phyloP scores from a whole-genome alignment of 345 rosid genomes.

The Cardamine occulta region DNA sequence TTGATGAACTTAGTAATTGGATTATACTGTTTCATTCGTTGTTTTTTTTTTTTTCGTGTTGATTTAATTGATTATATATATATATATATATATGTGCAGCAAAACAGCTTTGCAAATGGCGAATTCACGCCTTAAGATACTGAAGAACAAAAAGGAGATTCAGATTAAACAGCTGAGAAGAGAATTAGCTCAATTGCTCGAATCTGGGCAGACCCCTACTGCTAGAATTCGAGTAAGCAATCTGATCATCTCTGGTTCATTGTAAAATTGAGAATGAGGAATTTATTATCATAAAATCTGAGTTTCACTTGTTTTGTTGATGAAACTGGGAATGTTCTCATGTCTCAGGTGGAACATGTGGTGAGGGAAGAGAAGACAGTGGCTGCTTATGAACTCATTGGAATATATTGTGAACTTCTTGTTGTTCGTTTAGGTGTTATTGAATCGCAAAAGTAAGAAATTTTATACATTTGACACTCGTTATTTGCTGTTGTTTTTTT shows the following conservation, averaged over 20 bases:
- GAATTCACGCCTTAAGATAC: constrained; percentile 66
- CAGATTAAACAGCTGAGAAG: constrained; percentile 73
- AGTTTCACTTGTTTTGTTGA: constrained; percentile 16
- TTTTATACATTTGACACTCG: background rate
- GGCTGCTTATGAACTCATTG: constrained; percentile 83
- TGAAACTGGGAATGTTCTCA: constrained; percentile 6
- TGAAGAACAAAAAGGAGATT: constrained; percentile 72
- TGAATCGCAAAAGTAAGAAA: constrained; percentile 79
- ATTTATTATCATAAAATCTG: background rate
- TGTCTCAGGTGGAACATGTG: constrained; percentile 81
- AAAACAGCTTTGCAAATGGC: constrained; percentile 82
- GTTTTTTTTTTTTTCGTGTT: background rate
- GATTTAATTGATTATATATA: background rate
- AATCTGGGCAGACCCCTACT: constrained; percentile 76
- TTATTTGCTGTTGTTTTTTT: background rate
- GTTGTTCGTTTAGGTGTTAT: constrained; percentile 76
- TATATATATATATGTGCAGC: constrained; percentile 46
- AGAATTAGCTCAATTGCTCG: constrained; percentile 82
- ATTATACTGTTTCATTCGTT: constrained; percentile 21
- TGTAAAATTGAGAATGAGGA: background rate
- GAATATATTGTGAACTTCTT: constrained; percentile 78
- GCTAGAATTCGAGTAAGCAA: constrained; percentile 74
- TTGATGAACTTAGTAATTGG: background rate
- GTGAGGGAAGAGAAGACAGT: constrained; percentile 91
- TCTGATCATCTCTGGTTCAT: background rate